Evolutionary conservation across 495 filamentous ascomycete species (phyloP).

Genomic region (Entonaema liquescens): DNA sequence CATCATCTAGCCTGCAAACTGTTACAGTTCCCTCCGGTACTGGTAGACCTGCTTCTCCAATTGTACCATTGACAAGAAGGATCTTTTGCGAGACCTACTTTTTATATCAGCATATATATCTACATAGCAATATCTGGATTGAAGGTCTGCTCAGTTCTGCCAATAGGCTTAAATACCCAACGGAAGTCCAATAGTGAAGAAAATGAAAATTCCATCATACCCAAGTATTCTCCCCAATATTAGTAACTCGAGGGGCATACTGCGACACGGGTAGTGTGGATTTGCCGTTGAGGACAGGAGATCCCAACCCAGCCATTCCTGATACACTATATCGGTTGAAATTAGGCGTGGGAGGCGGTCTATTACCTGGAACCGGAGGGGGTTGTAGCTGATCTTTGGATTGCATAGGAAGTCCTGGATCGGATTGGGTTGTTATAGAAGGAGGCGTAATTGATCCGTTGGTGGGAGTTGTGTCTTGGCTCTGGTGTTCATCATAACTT

Average conservation of each 20-base stretch:
- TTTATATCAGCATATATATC: conserved; percentile 22
- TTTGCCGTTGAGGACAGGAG: conserved; percentile 63
- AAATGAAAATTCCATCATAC: conserved; percentile 57
- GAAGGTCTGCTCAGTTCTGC: neutral
- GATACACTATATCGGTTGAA: conserved; percentile 57
- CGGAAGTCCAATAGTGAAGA: neutral
- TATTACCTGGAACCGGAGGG: conserved; percentile 56
- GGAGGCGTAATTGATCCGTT: conserved; percentile 58
- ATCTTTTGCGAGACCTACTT: conserved; percentile 87
- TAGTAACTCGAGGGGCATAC: conserved; percentile 79
- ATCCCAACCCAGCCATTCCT: conserved; percentile 63
- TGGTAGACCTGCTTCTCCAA: conserved; percentile 75
- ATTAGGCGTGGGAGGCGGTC: conserved; percentile 56
- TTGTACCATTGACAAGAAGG: conserved; percentile 78
- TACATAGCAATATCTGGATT: neutral
- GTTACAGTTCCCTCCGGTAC: conserved; percentile 81
- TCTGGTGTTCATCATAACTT: conserved; percentile 58
- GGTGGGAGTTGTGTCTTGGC: conserved; percentile 55
- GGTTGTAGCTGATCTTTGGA: conserved; percentile 49
- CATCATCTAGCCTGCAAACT: conserved; percentile 82
- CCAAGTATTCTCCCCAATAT: conserved; percentile 82
- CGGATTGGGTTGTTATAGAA: conserved; percentile 53
- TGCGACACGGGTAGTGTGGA: conserved; percentile 69
- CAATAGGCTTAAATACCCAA: neutral
- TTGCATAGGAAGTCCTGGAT: conserved; percentile 60